phyloP scores from a whole-genome alignment of 2,329 filamentous ascomycete genomes.

The Tolypocladium sp. region DNA sequence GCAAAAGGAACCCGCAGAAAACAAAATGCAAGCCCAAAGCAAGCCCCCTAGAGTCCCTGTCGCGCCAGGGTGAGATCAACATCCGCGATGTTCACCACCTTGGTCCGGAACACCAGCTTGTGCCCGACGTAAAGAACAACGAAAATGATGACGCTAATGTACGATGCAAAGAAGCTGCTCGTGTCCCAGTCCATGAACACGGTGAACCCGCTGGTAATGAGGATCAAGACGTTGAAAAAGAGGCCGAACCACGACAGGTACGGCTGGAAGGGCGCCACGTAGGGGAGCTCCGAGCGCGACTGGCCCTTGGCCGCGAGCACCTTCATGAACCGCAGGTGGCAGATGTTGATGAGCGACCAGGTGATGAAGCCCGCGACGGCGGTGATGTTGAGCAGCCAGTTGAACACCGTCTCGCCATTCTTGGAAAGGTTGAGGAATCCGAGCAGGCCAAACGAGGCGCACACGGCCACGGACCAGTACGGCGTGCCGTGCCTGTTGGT shows the following conservation, averaged over 20 bases:
- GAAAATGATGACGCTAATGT: constrained; percentile 57
- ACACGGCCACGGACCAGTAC: constrained; percentile 45
- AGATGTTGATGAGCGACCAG: constrained; percentile 58
- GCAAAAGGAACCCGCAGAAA: neutral
- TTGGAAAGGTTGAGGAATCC: constrained; percentile 58
- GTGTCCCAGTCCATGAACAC: constrained; percentile 56
- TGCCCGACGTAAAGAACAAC: constrained; percentile 49
- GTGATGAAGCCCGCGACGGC: constrained; percentile 61
- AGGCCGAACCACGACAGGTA: constrained; percentile 57
- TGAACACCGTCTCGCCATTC: constrained; percentile 52
- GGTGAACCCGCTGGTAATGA: constrained; percentile 61
- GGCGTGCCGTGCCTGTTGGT: constrained; percentile 57
- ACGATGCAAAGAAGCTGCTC: constrained; percentile 53
- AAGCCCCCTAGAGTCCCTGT: neutral
- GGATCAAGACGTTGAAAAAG: constrained; percentile 54
- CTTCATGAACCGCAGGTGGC: constrained; percentile 58
- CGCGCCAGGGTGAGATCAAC: constrained; percentile 20
- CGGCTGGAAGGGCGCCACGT: constrained; percentile 52
- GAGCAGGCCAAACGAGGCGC: constrained; percentile 50
- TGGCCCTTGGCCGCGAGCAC: constrained; percentile 48
- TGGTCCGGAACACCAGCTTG: constrained; percentile 39
- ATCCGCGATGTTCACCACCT: constrained; percentile 24
- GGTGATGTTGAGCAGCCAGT: constrained; percentile 65
- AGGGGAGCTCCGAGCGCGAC: constrained; percentile 48
- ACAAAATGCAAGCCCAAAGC: neutral